Evolutionary conservation across 345 rosid genomes (phyloP).

Genomic region (Linum lewisii): DNA sequence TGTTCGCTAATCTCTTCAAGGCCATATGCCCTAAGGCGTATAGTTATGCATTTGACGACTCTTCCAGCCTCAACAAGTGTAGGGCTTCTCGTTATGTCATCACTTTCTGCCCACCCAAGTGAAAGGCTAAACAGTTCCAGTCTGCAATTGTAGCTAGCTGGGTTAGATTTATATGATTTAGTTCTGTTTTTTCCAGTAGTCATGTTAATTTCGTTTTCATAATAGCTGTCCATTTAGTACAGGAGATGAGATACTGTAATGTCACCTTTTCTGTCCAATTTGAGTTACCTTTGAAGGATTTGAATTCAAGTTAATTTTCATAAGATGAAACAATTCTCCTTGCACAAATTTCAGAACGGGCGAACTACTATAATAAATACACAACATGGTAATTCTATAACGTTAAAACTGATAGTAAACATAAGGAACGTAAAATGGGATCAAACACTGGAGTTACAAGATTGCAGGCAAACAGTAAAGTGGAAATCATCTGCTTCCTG

Average conservation of each 20-base stretch:
- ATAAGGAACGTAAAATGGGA: too few relatives aligned
- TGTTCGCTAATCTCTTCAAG: constrained; percentile 72
- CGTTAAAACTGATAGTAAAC: too few relatives aligned
- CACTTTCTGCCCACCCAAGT: constrained; percentile 75
- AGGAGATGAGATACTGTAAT: too few relatives aligned
- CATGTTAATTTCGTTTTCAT: not conserved
- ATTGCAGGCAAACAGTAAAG: too few relatives aligned
- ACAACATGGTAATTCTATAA: too few relatives aligned
- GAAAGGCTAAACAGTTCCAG: not conserved
- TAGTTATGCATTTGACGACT: constrained; percentile 91
- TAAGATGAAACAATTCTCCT: too few relatives aligned
- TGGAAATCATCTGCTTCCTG: too few relatives aligned
- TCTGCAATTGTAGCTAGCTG: not conserved
- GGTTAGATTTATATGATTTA: not conserved
- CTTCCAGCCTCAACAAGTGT: constrained; percentile 77
- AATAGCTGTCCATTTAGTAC: not conserved
- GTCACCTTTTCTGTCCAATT: not conserved
- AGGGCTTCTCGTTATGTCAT: constrained; percentile 82
- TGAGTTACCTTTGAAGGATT: not conserved
- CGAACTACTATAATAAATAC: too few relatives aligned
- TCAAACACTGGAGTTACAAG: too few relatives aligned
- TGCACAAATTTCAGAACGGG: too few relatives aligned
- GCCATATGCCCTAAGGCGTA: constrained; percentile 89
- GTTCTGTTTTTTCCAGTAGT: not conserved
- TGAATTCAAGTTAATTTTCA: too few relatives aligned